Conservation (phyloP, 1,139 yeast species). For the Protomyces inundatus region DNA sequence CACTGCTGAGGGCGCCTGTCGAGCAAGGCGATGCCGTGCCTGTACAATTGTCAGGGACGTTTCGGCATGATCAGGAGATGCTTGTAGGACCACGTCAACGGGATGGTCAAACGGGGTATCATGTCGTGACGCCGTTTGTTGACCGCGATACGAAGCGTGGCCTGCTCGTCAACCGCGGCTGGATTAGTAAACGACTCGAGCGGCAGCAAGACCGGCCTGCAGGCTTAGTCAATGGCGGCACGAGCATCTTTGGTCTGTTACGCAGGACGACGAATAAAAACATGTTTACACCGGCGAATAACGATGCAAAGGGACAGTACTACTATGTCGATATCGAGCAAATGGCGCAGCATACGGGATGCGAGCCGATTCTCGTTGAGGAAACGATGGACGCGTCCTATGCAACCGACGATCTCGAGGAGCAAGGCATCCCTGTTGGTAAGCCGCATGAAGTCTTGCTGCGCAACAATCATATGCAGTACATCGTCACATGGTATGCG, state of each 20-base stretch:
- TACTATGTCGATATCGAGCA: conserved; percentile 71
- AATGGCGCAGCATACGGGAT: conserved; percentile 65
- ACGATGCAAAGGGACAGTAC: background rate
- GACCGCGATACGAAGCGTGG: conserved; percentile 53
- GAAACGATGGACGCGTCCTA: conserved; percentile 44
- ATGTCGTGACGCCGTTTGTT: conserved; percentile 73
- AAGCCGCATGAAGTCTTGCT: conserved; percentile 70
- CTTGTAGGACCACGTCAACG: conserved; percentile 84
- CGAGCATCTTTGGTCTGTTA: background rate
- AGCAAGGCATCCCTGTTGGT: conserved; percentile 87
- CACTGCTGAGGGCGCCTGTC: background rate
- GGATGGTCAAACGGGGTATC: conserved; percentile 73
- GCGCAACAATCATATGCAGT: conserved; percentile 86
- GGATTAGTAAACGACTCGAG: conserved; percentile 73
- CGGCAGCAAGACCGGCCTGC: conserved; percentile 59
- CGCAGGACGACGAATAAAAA: background rate
- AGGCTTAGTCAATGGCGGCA: conserved; percentile 3
- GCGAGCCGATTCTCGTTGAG: conserved; percentile 73
- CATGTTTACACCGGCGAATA: conserved; percentile 12
- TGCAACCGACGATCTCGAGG: conserved; percentile 29
- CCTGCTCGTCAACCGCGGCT: conserved; percentile 80
- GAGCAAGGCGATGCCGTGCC: conserved; percentile 42
- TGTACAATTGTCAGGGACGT: conserved; percentile 67
- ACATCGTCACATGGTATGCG: conserved; percentile 78
- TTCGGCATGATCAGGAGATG: conserved; percentile 80